Base-by-base conservation (phyloP, 1,284 basidiomycete species). In the Ustilago cynodontis region DNA sequence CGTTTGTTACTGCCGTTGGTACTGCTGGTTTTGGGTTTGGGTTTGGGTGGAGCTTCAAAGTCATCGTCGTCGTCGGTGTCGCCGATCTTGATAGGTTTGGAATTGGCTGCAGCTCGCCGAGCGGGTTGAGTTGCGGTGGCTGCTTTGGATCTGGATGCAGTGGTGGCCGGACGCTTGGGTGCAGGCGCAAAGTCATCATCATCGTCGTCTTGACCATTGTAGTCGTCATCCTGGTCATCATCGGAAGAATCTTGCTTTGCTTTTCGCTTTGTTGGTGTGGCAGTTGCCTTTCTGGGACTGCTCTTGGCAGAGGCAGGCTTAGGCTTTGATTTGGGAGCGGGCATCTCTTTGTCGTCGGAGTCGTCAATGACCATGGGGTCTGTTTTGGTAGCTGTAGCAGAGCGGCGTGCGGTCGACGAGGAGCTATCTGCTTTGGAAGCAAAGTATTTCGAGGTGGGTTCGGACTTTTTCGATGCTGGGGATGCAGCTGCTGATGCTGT, bases 141-240 rank as follows among this genome's bases (percentile, higher is more conserved):
- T 7, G 54, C 22, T 20, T 66, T 77, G 26, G 63, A 62, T 29
- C 22, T 65, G 7, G 70, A 56, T 26, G 71, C 39, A 7, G 45
- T 57, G 5, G 68, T 71, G 11, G 76, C 76, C 9, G 61, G 68
- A 37, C 76, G 67, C 54, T 77, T 77, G 49, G 82, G 78, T 20
- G 69, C 70, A 16, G 74, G 79, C 54, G 69, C 73, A 52, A 78
- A 66, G 35, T 83, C 80, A 29, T 85, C 82, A 31, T 82, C 80
- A 33, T 80, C 77, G 8, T 78, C 70, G 22, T 85, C 31, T 33
- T 33, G 31, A 11, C 31, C 79, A 37, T 74, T 59, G 9, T 77
- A 70, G 14, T 65, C 65, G 11, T 63, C 53, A 14, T 64, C 59
- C 18, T 60, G 31, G n/a, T 53, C 20, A 26, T 69, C 60, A 26